These are phyloP conservation scores for Boletus tomentosulus DNA, from an alignment of 768 basidiomycete genomes.

Conservation along the genomic window DNA sequence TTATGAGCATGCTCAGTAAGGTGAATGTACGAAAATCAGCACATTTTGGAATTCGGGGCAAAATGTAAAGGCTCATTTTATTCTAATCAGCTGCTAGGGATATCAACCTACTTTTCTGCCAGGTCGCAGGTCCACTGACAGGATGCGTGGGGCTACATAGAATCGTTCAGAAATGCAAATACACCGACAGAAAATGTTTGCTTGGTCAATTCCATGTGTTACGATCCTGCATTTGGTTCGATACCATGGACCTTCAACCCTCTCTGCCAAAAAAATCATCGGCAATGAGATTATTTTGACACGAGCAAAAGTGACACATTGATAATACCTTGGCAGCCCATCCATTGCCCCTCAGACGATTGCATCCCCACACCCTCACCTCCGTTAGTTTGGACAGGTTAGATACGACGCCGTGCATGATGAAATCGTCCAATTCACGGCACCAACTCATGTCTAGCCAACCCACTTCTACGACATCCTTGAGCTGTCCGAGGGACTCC, in stretches of 20 bases:
- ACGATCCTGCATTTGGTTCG: conserved; percentile 37
- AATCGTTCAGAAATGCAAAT: neutral
- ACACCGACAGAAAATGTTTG: neutral
- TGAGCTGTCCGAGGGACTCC: conserved; percentile 40
- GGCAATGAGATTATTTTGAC: neutral
- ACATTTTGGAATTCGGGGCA: neutral
- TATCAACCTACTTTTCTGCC: neutral
- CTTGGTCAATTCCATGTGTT: neutral
- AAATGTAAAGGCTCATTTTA: neutral
- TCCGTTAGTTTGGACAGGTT: conserved; percentile 38
- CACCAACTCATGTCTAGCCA: conserved; percentile 84
- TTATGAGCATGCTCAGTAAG: too few relatives aligned
- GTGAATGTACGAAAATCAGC: too few relatives aligned
- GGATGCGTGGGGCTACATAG: too few relatives aligned
- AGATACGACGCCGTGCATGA: conserved; percentile 64
- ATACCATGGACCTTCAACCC: conserved; percentile 29
- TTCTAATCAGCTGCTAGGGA: neutral
- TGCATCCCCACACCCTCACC: conserved; percentile 56
- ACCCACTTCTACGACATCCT: conserved; percentile 40
- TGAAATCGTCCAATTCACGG: conserved; percentile 75
- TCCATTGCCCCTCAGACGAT: conserved; percentile 42
- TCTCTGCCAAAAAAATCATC: conserved; percentile 10
- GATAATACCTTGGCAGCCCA: conserved; percentile 39
- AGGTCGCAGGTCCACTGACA: too few relatives aligned
- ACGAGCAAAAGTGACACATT: conserved; percentile 2